Conservation (phyloP, 257 asterid genomes). For the Capsicum rhomboideum region DNA sequence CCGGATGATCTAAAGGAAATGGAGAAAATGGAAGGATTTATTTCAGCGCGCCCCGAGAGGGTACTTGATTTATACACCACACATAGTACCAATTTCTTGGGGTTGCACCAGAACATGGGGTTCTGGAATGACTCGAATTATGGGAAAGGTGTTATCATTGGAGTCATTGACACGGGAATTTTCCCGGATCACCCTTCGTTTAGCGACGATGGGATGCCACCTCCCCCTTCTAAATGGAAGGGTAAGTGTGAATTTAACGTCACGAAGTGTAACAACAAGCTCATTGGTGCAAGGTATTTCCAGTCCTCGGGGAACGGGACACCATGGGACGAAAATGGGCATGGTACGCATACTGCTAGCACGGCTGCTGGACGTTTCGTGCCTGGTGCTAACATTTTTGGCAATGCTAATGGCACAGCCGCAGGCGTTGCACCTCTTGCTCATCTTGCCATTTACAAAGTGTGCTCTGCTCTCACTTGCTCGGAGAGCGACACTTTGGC, state of each 20-base stretch:
- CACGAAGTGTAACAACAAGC: conserved; percentile 19
- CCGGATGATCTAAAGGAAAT: conserved; percentile 9
- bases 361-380: conserved; percentile 24
- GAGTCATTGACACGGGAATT: conserved; percentile 23
- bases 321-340: conserved; percentile 11
- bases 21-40: conserved; percentile 11
- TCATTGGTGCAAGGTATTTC: conserved; percentile 20
- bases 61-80: conserved; percentile 2
- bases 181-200: conserved; percentile 15
- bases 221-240: conserved; percentile 23
- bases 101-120: conserved; percentile 2
- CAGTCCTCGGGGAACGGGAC: not conserved
- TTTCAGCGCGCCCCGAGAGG: conserved; percentile 8
- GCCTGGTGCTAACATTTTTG: conserved; percentile 5
- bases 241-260: conserved; percentile 15
- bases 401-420: conserved; percentile 26
- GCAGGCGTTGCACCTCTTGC: conserved; percentile 33
- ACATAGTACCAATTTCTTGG: conserved; percentile 11
- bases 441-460: conserved; percentile 25
- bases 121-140: conserved; percentile 14
- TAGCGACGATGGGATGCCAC: conserved; percentile 6
- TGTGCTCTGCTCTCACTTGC: not conserved
- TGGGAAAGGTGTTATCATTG: conserved; percentile 25
- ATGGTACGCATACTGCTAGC: conserved; percentile 29
- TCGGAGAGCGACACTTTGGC: conserved; percentile 19